These are phyloP conservation scores for Pilasporangium apinafurcum DNA, from an alignment of 352 stramenopile species.

Conservation along the genomic window DNA sequence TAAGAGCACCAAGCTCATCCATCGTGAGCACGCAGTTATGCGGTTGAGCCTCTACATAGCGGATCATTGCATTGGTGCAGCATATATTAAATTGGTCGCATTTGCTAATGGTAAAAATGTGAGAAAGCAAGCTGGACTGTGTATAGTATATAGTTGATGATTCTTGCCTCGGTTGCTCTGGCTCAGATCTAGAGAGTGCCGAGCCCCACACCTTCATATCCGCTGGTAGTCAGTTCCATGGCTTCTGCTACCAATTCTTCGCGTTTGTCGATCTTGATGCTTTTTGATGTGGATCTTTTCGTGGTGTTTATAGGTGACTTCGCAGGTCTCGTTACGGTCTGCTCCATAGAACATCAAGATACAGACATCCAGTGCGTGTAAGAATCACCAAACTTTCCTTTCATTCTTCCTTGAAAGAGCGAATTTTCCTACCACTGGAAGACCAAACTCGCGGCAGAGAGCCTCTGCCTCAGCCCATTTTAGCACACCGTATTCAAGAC, in stretches of 20 bases:
- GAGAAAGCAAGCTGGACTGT: too few species aligned
- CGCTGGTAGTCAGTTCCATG: constrained; percentile 37
- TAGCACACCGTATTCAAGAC: constrained; percentile 86
- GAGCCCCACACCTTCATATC: constrained; percentile 60
- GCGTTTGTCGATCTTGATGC: constrained; percentile 20
- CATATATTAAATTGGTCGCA: too few species aligned
- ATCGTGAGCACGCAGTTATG: too few species aligned
- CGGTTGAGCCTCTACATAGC: too few species aligned
- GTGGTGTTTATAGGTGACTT: constrained; percentile 36
- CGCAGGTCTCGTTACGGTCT: constrained; percentile 46
- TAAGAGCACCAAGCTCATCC: too few species aligned
- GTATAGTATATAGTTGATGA: too few species aligned
- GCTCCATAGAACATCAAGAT: background rate
- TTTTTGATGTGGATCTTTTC: constrained; percentile 15
- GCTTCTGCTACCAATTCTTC: constrained; percentile 45
- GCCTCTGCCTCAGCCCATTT: constrained; percentile 79
- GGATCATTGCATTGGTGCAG: too few species aligned
- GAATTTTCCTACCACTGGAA: constrained; percentile 41
- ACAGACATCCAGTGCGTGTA: constrained; percentile 3
- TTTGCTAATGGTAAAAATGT: too few species aligned
- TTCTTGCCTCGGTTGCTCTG: too few species aligned
- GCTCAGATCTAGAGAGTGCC: constrained; percentile 38
- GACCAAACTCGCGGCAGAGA: constrained; percentile 68
- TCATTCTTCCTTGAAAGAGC: too few species aligned
- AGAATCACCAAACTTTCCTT: constrained; percentile 2